Base-by-base conservation (phyloP, 352 stramenopile genomes). In the Phytophthora syringae region DNA sequence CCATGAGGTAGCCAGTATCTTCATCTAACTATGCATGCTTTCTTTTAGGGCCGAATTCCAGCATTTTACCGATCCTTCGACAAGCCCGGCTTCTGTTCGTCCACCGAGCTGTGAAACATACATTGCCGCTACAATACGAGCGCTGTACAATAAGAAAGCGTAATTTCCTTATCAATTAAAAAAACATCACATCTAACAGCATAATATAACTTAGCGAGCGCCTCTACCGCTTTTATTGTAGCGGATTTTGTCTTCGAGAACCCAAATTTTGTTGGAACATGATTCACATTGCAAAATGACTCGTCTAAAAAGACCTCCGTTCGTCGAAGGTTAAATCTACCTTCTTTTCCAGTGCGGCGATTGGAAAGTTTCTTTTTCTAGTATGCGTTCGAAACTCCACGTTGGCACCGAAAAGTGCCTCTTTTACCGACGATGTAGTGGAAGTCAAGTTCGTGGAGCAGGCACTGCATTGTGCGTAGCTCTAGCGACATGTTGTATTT, bases 181-280 rank as follows among this genome's bases (percentile, higher is more conserved):
- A 42, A n/a, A 53, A 13, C 42, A 4, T 18, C 2, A 1, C 2
- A 5, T 10, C 18, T 5, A 5, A 3, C 16, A 28, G 7, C 7
- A 28, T 27, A 42, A 53, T 24, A 53, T n/a, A 53, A 53, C 47
- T 42, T 44, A 54, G n/a, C 48, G 48, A 30, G 48, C n/a, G 18
- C 48, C 30, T 21, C 6, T 44, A 6, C 48, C 48, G 7, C 48
- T 44, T 16, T 54, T 54, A 5, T 54, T 32, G n/a, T 43, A 54
- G 9, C 48, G 30, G 10, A 43, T 54, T 27, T 20, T 54, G 18
- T 54, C 48, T 27, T 54, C 28, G 3, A 54, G 48, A 27, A 43
- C 28, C 48, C 48, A 54, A 3, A 11, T 43, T 18, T 54, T 54
- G 28, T n/a, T n/a, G n/a, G n/a, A n/a, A n/a, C n/a, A n/a, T n/a